Conservation (phyloP, 257 asterid genomes). For the Cynanchum wilfordii region DNA sequence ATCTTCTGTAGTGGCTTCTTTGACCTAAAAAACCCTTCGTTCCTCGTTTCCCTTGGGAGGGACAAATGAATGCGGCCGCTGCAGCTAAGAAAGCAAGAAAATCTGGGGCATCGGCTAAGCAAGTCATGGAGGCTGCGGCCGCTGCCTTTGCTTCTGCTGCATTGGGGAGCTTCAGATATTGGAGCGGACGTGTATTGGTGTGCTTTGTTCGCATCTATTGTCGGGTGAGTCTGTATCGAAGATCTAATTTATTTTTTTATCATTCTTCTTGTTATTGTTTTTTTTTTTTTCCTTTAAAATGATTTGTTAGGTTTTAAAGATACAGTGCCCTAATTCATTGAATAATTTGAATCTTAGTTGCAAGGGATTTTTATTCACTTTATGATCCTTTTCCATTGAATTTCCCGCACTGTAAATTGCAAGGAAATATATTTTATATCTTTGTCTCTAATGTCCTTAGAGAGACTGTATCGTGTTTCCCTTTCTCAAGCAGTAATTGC, state of each 20-base stretch:
- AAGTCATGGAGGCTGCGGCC: slow-evolving; percentile 45
- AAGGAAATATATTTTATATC: too few relatives aligned
- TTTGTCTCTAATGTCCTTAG: too few relatives aligned
- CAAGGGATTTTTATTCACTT: background rate
- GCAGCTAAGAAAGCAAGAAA: slow-evolving; percentile 48
- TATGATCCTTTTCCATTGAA: too few relatives aligned
- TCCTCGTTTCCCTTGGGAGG: slow-evolving; percentile 57
- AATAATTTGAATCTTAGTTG: background rate
- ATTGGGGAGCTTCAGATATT: slow-evolving; percentile 69
- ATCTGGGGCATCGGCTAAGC: slow-evolving; percentile 21
- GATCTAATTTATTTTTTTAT: background rate
- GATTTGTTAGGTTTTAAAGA: background rate
- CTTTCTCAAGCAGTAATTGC: too few relatives aligned
- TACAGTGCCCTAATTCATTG: background rate
- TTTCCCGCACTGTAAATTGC: too few relatives aligned
- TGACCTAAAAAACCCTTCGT: slow-evolving; percentile 33
- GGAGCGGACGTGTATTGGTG: too few relatives aligned
- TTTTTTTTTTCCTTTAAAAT: background rate
- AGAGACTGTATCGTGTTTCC: too few relatives aligned
- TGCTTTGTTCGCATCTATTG: slow-evolving; percentile 89
- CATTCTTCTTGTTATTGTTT: background rate
- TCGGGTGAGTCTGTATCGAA: slow-evolving; percentile 41
- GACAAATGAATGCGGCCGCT: slow-evolving; percentile 98
- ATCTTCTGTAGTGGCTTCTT: background rate
- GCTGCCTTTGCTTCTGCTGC: slow-evolving; percentile 28